Base-by-base conservation (phyloP, 345 rosid species). In the Adansonia digitata region DNA sequence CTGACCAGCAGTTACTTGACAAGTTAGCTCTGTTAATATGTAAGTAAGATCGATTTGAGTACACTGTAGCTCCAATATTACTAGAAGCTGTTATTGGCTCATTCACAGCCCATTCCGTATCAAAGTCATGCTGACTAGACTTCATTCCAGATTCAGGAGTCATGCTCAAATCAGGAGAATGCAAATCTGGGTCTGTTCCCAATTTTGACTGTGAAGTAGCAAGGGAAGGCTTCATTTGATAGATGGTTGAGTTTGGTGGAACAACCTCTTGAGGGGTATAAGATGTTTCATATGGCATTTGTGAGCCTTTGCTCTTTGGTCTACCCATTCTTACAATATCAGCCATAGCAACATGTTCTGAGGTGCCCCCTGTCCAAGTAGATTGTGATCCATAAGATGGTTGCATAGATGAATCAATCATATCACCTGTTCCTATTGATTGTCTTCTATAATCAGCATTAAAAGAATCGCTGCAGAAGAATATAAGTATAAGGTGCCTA, bases 281-380 rank as follows among this genome's bases (percentile, higher is more conserved):
- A 20, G 81, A 52, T 70, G 63, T 65, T 29, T 81, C 91, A 59
- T 12, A 45, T 2, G 75, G 60, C 59, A 20, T 48, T 52, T 77
- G 76, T 7, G 79, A 79, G 27, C 40, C 80, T 71, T 35, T 79
- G 27, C 29, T 71, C 14, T 52, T 57, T 24, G 69, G 81, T 75
- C 51, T 52, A 52, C 84, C 84, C 82, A 80, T 69, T 81, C 71
- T 82, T 37, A 82, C 85, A 59, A 82, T 75, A 52, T 83, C 86
- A 74, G 82, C 88, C 85, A 82, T 77, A 43, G 88, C 77, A 61
- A 77, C 69, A 68, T 81, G 81, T 31, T 82, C 83, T 34, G 72
- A 24, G 60, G 82, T 13, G 69, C 78, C 75, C 46, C 80, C 80
- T 1, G 52, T 6, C 84, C 79, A 71, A 15, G 75, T 26, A 66